Conservation (phyloP, 768 basidiomycete species). For the Cubamyces lactineus region DNA sequence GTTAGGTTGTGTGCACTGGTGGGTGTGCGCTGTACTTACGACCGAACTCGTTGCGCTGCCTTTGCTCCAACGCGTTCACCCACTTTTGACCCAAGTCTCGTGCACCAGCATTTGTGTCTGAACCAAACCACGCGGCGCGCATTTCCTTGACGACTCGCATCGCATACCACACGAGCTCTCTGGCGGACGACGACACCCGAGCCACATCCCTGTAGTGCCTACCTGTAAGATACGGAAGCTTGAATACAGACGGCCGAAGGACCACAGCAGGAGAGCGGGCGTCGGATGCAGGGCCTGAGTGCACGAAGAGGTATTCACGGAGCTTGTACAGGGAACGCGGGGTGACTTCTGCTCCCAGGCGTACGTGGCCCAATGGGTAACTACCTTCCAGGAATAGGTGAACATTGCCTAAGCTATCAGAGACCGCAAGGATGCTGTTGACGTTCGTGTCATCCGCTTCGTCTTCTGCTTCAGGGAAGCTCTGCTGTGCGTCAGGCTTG, state of each 20-base stretch:
- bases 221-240: conserved; percentile 59
- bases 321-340: conserved; percentile 50
- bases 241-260: conserved; percentile 50
- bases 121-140: conserved; percentile 73
- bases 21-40: conserved; percentile 41
- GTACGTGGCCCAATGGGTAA: conserved; percentile 66
- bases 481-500: conserved; percentile 35
- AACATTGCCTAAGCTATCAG: conserved; percentile 60
- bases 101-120: conserved; percentile 65
- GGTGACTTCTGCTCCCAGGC: conserved; percentile 37
- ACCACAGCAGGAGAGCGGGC: conserved; percentile 33
- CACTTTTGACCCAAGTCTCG: conserved; percentile 75
- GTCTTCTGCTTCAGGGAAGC: conserved; percentile 41
- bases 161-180: conserved; percentile 73
- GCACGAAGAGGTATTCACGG: conserved; percentile 48
- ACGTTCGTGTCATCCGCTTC: conserved; percentile 56
- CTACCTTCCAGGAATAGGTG: conserved; percentile 76
- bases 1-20: conserved; percentile 14
- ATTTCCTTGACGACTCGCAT: conserved; percentile 75
- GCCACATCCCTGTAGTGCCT: conserved; percentile 70
- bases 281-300: conserved; percentile 43
- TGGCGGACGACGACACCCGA: conserved; percentile 64
- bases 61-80: conserved; percentile 65
- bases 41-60: conserved; percentile 67
- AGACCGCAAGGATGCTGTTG: conserved; percentile 61